These are phyloP conservation scores for Fusarium odoratissimum DNA, from an alignment of 2,329 filamentous ascomycete species.

Conservation along the genomic window DNA sequence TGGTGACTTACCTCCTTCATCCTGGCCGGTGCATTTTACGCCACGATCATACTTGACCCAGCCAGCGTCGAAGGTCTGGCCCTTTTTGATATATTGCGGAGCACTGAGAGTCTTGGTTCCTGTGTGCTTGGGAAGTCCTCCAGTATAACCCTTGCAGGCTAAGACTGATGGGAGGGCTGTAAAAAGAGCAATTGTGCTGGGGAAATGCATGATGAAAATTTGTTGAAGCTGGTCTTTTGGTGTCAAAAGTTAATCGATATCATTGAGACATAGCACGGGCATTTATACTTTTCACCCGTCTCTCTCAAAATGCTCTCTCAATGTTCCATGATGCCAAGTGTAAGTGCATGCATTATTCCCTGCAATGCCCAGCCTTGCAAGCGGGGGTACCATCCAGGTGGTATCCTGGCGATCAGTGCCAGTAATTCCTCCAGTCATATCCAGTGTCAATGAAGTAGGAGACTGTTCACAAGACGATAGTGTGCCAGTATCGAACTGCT, in stretches of 20 bases:
- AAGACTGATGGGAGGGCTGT: conserved; percentile 45
- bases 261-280: fast-evolving
- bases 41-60: conserved; percentile 56
- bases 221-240: fast-evolving
- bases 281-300: background rate
- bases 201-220: background rate
- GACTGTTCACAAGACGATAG: background rate
- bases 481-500: background rate
- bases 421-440: conserved; percentile 9
- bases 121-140: conserved; percentile 47
- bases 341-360: background rate
- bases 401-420: background rate
- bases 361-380: background rate
- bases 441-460: background rate
- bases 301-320: fast-evolving
- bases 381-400: background rate
- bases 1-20: conserved; percentile 54
- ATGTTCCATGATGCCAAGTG: background rate
- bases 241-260: fast-evolving
- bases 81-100: conserved; percentile 46
- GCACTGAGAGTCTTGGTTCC: conserved; percentile 43
- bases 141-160: conserved; percentile 45
- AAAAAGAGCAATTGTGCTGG: conserved; percentile 30
- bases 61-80: conserved; percentile 47
- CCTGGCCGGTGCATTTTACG: conserved; percentile 54